phyloP scores from a whole-genome alignment of 106 monocot genomes.

The Dioscorea alata region DNA sequence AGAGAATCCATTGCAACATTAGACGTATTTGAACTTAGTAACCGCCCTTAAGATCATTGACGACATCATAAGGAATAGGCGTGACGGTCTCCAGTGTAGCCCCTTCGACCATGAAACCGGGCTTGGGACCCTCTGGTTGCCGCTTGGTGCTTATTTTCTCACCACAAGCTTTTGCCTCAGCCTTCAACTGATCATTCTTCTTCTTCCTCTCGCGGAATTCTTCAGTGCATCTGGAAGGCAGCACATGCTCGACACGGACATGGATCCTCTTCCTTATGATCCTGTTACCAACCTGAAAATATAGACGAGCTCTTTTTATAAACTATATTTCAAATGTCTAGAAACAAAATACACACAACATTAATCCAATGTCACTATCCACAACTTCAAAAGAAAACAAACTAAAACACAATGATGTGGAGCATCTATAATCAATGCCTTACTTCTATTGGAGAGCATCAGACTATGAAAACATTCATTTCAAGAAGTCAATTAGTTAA shows the following conservation, averaged over 20 bases:
- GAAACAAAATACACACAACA: too few relatives aligned
- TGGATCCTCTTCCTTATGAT: constrained; percentile 72
- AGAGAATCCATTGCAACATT: too few relatives aligned
- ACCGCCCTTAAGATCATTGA: constrained; percentile 77
- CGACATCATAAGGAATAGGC: constrained; percentile 77
- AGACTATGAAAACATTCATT: too few relatives aligned
- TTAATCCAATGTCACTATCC: too few relatives aligned
- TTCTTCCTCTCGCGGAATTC: constrained; percentile 49
- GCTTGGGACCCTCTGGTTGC: constrained; percentile 63
- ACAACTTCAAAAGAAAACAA: not conserved
- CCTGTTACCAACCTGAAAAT: constrained; percentile 52
- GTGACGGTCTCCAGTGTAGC: constrained; percentile 63
- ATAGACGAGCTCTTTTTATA: not conserved
- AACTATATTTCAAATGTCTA: too few relatives aligned
- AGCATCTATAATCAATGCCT: not conserved
- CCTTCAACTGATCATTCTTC: constrained; percentile 54
- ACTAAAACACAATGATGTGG: not conserved
- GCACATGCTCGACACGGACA: constrained; percentile 61
- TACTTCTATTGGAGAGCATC: too few relatives aligned
- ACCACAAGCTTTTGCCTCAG: constrained; percentile 58
- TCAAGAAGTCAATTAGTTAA: too few relatives aligned
- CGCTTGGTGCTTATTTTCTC: constrained; percentile 64
- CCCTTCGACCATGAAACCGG: constrained; percentile 76
- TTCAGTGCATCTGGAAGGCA: constrained; percentile 58
- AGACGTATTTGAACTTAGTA: constrained; percentile 20